These are phyloP conservation scores for Graphilbum fragrans DNA, from an alignment of 2,329 filamentous ascomycete genomes.

Conservation along the genomic window DNA sequence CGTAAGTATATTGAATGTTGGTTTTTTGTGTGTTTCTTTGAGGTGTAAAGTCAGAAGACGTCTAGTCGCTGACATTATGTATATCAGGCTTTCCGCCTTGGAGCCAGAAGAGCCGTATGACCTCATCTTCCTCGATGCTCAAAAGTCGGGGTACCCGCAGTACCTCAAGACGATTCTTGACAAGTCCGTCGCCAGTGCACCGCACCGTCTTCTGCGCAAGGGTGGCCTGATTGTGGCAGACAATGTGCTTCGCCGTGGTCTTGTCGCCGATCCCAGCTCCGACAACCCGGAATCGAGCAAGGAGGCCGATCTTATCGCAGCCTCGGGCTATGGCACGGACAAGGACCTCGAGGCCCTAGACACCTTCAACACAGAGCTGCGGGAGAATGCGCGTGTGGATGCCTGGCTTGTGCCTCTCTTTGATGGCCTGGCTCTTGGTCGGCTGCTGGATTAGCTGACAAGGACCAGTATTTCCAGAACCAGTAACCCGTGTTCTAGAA, in stretches of 20 bases:
- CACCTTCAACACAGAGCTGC: constrained; percentile 22
- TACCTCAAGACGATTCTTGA: constrained; percentile 34
- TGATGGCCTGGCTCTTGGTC: constrained; percentile 22
- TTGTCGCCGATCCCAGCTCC: constrained; percentile 27
- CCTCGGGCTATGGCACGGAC: constrained; percentile 1
- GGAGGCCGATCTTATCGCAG: background rate
- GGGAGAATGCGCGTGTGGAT: constrained; percentile 19
- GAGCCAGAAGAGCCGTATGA: constrained; percentile 32
- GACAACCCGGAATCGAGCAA: constrained; percentile 16
- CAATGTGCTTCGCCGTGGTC: constrained; percentile 36
- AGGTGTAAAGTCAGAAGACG: background rate
- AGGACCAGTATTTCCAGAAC: too few relatives aligned
- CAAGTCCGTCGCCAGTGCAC: constrained; percentile 24
- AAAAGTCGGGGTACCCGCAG: constrained; percentile 37
- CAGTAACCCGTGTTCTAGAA: too few relatives aligned
- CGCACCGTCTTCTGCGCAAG: constrained; percentile 29
- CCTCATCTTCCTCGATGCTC: constrained; percentile 40
- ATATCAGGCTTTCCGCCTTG: constrained; percentile 18
- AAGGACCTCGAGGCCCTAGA: constrained; percentile 14
- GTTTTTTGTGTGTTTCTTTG: background rate
- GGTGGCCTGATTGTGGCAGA: constrained; percentile 42
- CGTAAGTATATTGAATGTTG: constrained; percentile 20
- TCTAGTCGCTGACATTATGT: background rate
- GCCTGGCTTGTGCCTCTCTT: constrained; percentile 24
- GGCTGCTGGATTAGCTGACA: constrained; percentile 15